Conservation (phyloP, 2,329 filamentous ascomycete genomes). For the Botrytis galanthina region DNA sequence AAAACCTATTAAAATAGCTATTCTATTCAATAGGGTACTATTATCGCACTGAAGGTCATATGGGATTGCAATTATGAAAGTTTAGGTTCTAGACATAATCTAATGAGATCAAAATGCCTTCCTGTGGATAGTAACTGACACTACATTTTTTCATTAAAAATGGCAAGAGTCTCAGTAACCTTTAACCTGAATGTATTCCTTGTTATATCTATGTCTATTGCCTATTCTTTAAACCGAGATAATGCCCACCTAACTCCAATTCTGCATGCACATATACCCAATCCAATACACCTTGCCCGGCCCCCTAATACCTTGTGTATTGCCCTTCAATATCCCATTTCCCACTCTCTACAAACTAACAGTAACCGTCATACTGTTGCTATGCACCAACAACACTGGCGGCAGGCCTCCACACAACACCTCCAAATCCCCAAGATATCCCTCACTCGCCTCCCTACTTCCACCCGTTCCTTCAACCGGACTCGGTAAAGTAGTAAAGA, state of each 20-base stretch:
- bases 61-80: neutral
- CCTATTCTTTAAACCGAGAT: neutral
- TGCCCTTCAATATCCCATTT: neutral
- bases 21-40: neutral
- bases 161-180: neutral
- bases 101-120: neutral
- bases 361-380: constrained; percentile 32
- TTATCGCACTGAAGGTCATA: neutral
- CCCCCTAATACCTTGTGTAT: too few relatives aligned
- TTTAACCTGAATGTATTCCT: neutral
- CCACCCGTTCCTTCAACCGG: constrained; percentile 46
- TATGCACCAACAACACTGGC: constrained; percentile 27
- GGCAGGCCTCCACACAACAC: constrained; percentile 30
- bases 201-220: neutral
- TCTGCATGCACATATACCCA: neutral
- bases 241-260: neutral
- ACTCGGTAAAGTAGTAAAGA: constrained; percentile 77
- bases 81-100: neutral
- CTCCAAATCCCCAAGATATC: constrained; percentile 34
- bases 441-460: constrained; percentile 30
- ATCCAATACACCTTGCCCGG: too few relatives aligned
- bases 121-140: neutral
- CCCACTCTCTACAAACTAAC: constrained; percentile 18
- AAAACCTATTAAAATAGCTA: too few relatives aligned
- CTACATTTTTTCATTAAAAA: too few relatives aligned